Evolutionary conservation across 331 rosid genomes (phyloP).

Genomic region (Rhamnella rubrinervis): DNA sequence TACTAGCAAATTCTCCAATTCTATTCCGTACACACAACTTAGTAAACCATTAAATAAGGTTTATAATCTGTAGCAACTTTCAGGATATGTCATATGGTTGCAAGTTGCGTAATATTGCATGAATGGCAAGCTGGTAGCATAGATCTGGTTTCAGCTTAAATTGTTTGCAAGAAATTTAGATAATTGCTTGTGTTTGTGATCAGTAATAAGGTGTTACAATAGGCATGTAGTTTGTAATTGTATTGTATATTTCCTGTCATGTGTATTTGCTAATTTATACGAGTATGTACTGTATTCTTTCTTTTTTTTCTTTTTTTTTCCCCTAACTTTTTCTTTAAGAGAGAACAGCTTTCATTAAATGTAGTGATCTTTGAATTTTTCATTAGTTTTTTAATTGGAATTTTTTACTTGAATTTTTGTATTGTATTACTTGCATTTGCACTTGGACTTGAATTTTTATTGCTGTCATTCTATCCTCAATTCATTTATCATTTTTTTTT

Average conservation of each 20-base stretch:
- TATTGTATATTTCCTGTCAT: background rate
- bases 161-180: conserved; percentile 6
- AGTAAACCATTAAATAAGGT: conserved; percentile 49
- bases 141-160: background rate
- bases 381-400: too few relatives aligned
- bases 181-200: background rate
- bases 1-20: conserved; percentile 33
- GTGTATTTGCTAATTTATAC: background rate
- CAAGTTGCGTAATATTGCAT: conserved; percentile 11
- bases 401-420: too few relatives aligned
- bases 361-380: too few relatives aligned
- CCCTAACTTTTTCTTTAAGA: too few relatives aligned
- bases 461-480: too few relatives aligned
- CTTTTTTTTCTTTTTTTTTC: background rate
- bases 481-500: too few relatives aligned
- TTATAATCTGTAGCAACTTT: background rate
- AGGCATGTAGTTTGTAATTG: background rate
- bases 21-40: conserved; percentile 25
- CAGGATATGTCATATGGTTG: conserved; percentile 6
- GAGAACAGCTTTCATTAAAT: too few relatives aligned
- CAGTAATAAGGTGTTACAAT: background rate
- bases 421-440: too few relatives aligned
- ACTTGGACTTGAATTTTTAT: too few relatives aligned
- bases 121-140: background rate
- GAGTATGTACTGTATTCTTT: background rate